Evolutionary conservation across 2,329 filamentous ascomycete genomes (phyloP).

Genomic region (Phyllosticta paracitricarpa): DNA sequence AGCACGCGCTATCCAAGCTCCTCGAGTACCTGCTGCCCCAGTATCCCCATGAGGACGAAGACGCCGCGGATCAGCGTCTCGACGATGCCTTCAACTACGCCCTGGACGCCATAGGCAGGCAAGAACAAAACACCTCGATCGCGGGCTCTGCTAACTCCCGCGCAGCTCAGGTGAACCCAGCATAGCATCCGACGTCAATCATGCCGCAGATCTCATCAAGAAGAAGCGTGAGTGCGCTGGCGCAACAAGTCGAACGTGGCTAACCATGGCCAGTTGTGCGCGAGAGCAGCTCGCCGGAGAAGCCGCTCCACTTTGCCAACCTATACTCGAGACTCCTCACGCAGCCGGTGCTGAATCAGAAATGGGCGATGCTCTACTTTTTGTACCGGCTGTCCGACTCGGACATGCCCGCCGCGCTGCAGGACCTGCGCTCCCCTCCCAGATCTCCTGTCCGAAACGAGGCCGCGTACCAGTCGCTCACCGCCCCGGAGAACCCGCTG

Average conservation of each 20-base stretch:
- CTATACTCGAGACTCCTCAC: constrained; percentile 81
- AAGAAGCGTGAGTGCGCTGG: constrained; percentile 45
- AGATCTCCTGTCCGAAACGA: constrained; percentile 10
- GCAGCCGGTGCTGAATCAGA: constrained; percentile 86
- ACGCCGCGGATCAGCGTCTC: constrained; percentile 57
- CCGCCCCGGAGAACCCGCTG: not conserved
- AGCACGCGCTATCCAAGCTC: constrained; percentile 68
- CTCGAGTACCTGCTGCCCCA: constrained; percentile 63
- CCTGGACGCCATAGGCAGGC: constrained; percentile 35
- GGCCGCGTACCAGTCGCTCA: not conserved
- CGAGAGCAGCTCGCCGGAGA: constrained; percentile 60
- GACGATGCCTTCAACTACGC: constrained; percentile 49
- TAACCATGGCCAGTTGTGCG: constrained; percentile 49
- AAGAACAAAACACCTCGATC: constrained; percentile 25
- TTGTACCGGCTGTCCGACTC: constrained; percentile 73
- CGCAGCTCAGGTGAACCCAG: constrained; percentile 36
- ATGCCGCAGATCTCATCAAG: constrained; percentile 88
- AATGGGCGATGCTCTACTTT: constrained; percentile 93
- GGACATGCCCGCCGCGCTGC: constrained; percentile 36
- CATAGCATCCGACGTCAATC: constrained; percentile 66
- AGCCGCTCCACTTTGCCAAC: constrained; percentile 79
- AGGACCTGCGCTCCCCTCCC: constrained; percentile 1
- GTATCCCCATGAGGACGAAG: constrained; percentile 56
- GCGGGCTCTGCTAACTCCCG: constrained; percentile 28
- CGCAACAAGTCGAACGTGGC: not conserved